Evolutionary conservation across 176 grass and related monocot genomes (phyloP).

Genomic region (Carex kokanica): DNA sequence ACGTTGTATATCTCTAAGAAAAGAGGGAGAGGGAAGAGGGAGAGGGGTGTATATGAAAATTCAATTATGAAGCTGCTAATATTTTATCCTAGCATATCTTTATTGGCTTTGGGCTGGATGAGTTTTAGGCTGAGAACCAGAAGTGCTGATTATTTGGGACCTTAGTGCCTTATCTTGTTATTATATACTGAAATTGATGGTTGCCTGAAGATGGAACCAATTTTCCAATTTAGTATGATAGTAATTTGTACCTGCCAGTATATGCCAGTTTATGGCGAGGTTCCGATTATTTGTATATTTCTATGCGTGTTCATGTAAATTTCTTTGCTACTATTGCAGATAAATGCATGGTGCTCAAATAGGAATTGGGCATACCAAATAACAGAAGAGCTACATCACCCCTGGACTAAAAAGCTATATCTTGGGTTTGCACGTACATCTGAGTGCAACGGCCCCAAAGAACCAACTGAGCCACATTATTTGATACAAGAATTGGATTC

Average conservation of each 20-base stretch:
- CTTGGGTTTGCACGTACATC: constrained; percentile 91
- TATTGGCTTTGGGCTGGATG: background rate
- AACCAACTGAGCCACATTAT: constrained; percentile 57
- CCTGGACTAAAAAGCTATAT: constrained; percentile 89
- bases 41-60: background rate
- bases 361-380: constrained; percentile 84
- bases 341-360: constrained; percentile 71
- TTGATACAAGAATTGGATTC: constrained; percentile 73
- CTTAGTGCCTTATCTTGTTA: background rate
- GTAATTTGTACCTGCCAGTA: background rate
- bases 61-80: background rate
- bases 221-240: background rate
- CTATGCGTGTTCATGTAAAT: constrained; percentile 17
- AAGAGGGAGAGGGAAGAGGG: background rate
- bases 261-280: constrained; percentile 6
- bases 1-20: background rate
- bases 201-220: background rate
- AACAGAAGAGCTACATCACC: constrained; percentile 81
- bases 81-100: background rate
- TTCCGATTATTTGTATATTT: background rate
- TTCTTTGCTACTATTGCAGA: constrained; percentile 37
- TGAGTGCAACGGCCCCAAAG: constrained; percentile 87
- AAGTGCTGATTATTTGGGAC: constrained; percentile 5
- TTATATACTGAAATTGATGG: constrained; percentile 5
- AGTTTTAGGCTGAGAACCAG: background rate